Percentiles rank a stretch among this genome's conserved stretches.
These are phyloP conservation scores for Fonsecaea multimorphosa DNA, from an alignment of 2,329 filamentous ascomycete genomes.

Conservation along the genomic window DNA sequence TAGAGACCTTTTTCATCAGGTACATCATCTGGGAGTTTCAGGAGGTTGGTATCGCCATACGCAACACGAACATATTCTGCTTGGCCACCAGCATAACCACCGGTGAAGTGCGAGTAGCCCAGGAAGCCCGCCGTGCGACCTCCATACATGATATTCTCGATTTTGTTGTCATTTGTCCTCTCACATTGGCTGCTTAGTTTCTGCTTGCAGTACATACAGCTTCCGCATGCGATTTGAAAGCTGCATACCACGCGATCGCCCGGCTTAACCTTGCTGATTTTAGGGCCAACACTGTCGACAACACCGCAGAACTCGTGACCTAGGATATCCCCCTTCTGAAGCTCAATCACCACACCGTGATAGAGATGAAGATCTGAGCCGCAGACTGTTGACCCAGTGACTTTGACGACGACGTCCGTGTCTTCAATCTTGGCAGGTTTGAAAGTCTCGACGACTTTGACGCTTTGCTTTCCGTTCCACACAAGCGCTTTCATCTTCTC, in stretches of 20 bases:
- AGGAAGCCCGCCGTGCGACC: constrained; percentile 75
- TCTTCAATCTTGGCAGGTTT: constrained; percentile 76
- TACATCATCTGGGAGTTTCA: constrained; percentile 77
- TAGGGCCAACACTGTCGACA: constrained; percentile 62
- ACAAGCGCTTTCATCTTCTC: constrained; percentile 79
- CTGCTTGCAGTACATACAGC: constrained; percentile 78
- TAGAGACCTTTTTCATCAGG: constrained; percentile 85
- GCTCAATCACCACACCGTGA: constrained; percentile 61
- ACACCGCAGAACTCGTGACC: constrained; percentile 64
- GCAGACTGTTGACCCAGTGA: constrained; percentile 71
- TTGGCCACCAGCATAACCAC: constrained; percentile 86
- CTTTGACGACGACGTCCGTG: constrained; percentile 77
- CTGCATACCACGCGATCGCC: constrained; percentile 79
- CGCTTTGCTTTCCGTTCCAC: constrained; percentile 82
- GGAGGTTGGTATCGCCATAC: constrained; percentile 77
- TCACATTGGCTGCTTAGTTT: constrained; percentile 62
- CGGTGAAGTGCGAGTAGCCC: constrained; percentile 76
- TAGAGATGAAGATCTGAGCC: constrained; percentile 64
- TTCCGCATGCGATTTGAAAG: constrained; percentile 76
- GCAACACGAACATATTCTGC: constrained; percentile 86
- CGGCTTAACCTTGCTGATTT: constrained; percentile 59
- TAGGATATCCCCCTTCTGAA: constrained; percentile 70
- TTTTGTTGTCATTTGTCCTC: constrained; percentile 73
- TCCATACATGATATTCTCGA: constrained; percentile 78
- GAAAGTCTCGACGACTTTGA: constrained; percentile 73